Base-by-base conservation (phyloP, 306 rosid species). In the Arachis hypogaea region DNA sequence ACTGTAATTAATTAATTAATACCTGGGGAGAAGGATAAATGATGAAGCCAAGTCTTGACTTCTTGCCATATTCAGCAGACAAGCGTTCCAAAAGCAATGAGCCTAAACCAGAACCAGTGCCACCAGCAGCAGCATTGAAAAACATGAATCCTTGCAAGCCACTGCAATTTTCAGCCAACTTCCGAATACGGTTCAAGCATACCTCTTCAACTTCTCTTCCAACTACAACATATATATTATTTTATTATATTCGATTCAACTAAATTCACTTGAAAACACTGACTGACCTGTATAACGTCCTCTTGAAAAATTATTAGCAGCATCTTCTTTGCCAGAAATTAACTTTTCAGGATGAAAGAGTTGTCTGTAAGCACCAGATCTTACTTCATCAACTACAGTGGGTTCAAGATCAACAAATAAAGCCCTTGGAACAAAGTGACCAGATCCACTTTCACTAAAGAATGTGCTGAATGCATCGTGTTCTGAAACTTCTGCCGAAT, bases 11-110 rank as follows among this genome's bases (percentile, higher is more conserved):
- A 22, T 22, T 22, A 22, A 22, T 22, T 22, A 22, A 22, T 22
- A 88, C 96, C 90, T 89, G 96, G 72, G 96, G 96, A 73, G 96
- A 89, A 78, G 96, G 96, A 82, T 66, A 89, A 75, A 89, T 87
- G 79, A 81, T 76, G 76, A 89, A 89, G 73, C 92, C 90, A 73
- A 89, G 91, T 80, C 86, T 89, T 11, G 94, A 86, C 80, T 89
- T 87, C 77, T 85, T 89, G 16, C 92, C 96, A 54, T 89, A 87
- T 74, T 89, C 96, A 9, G 82, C 78, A 8, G 96, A 87, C 63
- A 89, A 78, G 64, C 92, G 85, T 59, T 89, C 96, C 75, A 89
- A 66, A 80, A 89, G 90, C 28, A 87, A 80, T 59, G 96, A 87
- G 38, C 90, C 96, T 73, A 89, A 77, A 65, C 96, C 96, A 76